A percentile compares a stretch with the other conserved stretches of the same genome.
phyloP scores from a whole-genome alignment of 208 protist genomes.

The Endotrypanum monterogeii region DNA sequence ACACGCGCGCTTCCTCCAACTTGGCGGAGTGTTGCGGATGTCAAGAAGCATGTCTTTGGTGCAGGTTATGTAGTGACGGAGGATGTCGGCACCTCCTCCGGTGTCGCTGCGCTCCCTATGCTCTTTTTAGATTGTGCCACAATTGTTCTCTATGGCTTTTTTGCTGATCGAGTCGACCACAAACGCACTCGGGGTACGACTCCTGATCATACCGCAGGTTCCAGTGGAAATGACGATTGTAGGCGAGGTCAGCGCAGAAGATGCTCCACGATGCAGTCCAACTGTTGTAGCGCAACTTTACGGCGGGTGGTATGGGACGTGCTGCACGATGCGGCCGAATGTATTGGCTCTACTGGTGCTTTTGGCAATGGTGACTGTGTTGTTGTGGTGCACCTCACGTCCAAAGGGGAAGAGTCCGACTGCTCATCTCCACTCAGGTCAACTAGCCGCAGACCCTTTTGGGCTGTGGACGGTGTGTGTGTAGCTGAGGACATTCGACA shows the following conservation, averaged over 20 bases:
- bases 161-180: background rate
- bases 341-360: background rate
- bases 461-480: slow-evolving; percentile 12
- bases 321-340: background rate
- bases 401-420: background rate
- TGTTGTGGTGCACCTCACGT: background rate
- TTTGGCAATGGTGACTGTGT: slow-evolving; percentile 4
- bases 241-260: background rate
- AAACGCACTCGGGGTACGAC: background rate
- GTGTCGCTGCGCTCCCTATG: background rate
- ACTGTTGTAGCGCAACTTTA: slow-evolving; percentile 1
- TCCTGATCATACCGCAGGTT: background rate
- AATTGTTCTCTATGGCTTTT: slow-evolving; percentile 10
- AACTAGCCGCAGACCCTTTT: background rate
- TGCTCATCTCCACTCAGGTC: background rate
- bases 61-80: background rate
- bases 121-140: background rate
- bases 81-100: background rate
- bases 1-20: background rate
- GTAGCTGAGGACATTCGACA: slow-evolving; percentile 2
- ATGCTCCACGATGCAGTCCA: too few species aligned
- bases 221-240: background rate
- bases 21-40: slow-evolving; percentile 20
- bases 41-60: slow-evolving; percentile 10
- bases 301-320: background rate